Conservation (phyloP, 2,329 filamentous ascomycete genomes). For the Plenodomus tracheiphilus region DNA sequence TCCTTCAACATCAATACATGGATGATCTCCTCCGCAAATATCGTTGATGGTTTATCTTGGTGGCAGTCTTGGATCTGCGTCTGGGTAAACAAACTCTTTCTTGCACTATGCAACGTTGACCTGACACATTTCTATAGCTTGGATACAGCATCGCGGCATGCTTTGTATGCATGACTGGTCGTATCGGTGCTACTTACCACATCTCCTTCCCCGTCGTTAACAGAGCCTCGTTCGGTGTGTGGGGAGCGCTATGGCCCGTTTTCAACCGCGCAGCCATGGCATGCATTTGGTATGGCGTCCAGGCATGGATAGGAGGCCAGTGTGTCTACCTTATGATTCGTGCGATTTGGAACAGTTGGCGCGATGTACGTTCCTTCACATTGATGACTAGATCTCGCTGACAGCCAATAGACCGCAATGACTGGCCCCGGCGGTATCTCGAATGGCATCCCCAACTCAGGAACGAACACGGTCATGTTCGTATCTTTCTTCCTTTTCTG, state of each 20-base stretch:
- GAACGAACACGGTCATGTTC: constrained; percentile 75
- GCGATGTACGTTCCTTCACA: constrained; percentile 40
- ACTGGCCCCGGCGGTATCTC: constrained; percentile 53
- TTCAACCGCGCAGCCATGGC: constrained; percentile 88
- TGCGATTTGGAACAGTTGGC: constrained; percentile 75
- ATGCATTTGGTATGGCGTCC: constrained; percentile 86
- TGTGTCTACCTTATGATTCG: constrained; percentile 90
- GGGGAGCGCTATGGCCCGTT: constrained; percentile 86
- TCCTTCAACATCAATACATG: constrained; percentile 69
- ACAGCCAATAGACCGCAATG: constrained; percentile 7
- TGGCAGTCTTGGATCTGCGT: constrained; percentile 82
- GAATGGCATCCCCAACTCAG: constrained; percentile 69
- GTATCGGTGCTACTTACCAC: constrained; percentile 85
- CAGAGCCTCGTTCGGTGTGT: constrained; percentile 82
- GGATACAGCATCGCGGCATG: constrained; percentile 77
- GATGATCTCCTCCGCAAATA: constrained; percentile 90
- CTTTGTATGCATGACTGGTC: constrained; percentile 73
- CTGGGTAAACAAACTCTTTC: constrained; percentile 54
- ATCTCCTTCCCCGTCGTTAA: constrained; percentile 84
- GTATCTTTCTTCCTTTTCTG: constrained; percentile 88
- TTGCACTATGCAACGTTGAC: constrained; percentile 2
- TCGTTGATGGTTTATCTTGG: constrained; percentile 78
- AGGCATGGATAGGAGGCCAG: constrained; percentile 77
- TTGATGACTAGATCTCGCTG: constrained; percentile 1
- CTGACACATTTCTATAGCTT: constrained; percentile 41